Conservation (phyloP, 2,329 filamentous ascomycete species). For the Scorias spongiosa region DNA sequence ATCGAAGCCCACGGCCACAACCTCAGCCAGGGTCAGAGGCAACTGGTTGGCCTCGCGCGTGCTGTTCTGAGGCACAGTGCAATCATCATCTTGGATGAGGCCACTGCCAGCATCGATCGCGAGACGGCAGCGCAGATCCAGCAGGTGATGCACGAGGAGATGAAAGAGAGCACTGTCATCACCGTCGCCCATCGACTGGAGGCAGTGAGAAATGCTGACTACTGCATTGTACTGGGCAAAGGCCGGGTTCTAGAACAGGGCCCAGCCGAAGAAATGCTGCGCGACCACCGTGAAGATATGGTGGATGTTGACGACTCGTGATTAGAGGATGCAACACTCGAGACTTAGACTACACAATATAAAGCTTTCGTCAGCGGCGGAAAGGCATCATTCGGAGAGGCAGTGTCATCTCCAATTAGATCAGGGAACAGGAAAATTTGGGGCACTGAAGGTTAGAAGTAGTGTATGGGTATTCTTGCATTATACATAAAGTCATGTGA, state of each 20-base stretch:
- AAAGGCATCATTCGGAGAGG: no score
- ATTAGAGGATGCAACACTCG: not conserved
- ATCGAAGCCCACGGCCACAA: conserved; percentile 48
- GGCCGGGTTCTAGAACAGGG: conserved; percentile 30
- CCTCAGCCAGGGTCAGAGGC: conserved; percentile 48
- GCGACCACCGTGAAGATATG: conserved; percentile 1
- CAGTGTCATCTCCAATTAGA: no score
- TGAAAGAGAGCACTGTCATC: conserved; percentile 45
- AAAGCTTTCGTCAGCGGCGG: no score
- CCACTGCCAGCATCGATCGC: conserved; percentile 48
- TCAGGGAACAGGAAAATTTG: no score
- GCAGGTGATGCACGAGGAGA: conserved; percentile 38
- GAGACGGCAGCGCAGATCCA: conserved; percentile 45
- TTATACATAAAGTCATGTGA: no score
- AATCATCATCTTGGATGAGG: conserved; percentile 51
- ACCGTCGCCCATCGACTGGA: conserved; percentile 51
- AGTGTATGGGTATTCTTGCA: no score
- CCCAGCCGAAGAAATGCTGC: conserved; percentile 17
- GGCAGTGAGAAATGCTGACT: conserved; percentile 44
- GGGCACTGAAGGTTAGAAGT: no score
- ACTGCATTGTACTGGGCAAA: conserved; percentile 38
- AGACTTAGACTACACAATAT: no score
- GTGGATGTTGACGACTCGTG: not conserved
- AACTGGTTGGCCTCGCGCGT: conserved; percentile 49
- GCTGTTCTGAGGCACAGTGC: conserved; percentile 45